phyloP scores from a whole-genome alignment of 208 protist genomes.

The Novymonas esmeraldas region DNA sequence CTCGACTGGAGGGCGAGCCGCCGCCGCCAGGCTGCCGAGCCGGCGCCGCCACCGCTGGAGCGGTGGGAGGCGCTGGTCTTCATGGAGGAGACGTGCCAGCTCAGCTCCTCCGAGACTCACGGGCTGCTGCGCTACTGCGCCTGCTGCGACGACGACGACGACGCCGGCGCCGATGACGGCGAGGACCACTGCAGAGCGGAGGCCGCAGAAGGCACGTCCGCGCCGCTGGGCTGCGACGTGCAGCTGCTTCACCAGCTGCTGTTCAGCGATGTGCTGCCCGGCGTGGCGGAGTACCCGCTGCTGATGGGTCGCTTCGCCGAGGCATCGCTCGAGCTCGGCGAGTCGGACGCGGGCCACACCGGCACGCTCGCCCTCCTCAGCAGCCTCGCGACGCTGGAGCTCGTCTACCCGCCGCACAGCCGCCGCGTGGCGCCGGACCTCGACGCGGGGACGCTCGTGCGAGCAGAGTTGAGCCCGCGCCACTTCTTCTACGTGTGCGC shows the following conservation, averaged over 20 bases:
- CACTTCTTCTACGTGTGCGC: conserved; percentile 67
- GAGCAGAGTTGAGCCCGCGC: conserved; percentile 30
- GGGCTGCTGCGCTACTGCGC: conserved; percentile 41
- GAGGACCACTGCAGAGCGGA: too few relatives aligned
- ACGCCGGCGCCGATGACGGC: neutral
- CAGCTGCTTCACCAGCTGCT: conserved; percentile 55
- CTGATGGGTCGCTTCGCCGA: conserved; percentile 71
- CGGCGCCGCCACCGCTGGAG: conserved; percentile 27
- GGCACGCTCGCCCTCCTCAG: conserved; percentile 53
- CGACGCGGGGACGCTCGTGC: conserved; percentile 26
- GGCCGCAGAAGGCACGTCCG: neutral
- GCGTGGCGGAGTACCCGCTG: conserved; percentile 61
- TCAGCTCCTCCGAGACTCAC: conserved; percentile 59
- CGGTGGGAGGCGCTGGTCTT: conserved; percentile 32
- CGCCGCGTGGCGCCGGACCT: conserved; percentile 20
- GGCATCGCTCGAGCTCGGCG: conserved; percentile 37
- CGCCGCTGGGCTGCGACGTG: conserved; percentile 29
- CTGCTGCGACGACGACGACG: conserved; percentile 4
- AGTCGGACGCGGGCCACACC: conserved; percentile 21
- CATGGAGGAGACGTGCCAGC: conserved; percentile 24
- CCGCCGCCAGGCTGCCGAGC: conserved; percentile 23
- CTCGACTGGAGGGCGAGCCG: conserved; percentile 11
- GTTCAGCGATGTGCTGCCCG: conserved; percentile 51
- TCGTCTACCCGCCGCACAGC: conserved; percentile 17
- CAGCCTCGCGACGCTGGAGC: conserved; percentile 14